A percentile compares a stretch with the other conserved stretches of the same genome.
Conservation (phyloP, 2,329 filamentous ascomycete species). For the Aspergillus transmontanensis region DNA sequence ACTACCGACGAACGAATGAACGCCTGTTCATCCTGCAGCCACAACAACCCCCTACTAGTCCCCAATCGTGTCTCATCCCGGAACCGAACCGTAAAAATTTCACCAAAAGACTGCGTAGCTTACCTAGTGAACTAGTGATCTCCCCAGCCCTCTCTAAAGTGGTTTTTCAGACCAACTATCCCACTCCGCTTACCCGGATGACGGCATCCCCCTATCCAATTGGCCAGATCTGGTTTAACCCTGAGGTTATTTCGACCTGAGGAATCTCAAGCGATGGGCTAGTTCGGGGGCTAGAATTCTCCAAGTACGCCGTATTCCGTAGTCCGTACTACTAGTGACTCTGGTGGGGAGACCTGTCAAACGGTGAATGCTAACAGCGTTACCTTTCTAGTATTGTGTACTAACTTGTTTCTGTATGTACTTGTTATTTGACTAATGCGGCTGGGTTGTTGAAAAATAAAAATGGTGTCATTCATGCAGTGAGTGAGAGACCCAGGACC, state of each 20-base stretch:
- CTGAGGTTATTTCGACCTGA: constrained; percentile 1
- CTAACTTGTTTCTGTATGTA: no score
- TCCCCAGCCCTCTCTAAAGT: background rate
- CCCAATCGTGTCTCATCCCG: background rate
- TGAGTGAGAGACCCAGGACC: background rate
- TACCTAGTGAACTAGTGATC: background rate
- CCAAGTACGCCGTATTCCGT: background rate
- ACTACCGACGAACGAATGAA: constrained; percentile 11
- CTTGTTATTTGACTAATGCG: no score
- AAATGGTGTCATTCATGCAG: background rate
- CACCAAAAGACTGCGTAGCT: background rate
- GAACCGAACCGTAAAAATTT: background rate
- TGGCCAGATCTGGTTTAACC: background rate
- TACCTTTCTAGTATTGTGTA: no score
- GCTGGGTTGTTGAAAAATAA: background rate
- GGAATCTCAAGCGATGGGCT: background rate
- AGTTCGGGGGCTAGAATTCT: background rate
- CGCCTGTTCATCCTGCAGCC: constrained; percentile 16
- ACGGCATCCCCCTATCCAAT: background rate
- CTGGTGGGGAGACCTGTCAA: background rate
- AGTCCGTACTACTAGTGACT: background rate
- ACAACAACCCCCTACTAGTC: background rate
- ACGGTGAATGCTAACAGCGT: no score
- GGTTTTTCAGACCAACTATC: background rate
- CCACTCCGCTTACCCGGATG: background rate